Base-by-base conservation (phyloP, 768 basidiomycete genomes). In the Auricularia cornea region DNA sequence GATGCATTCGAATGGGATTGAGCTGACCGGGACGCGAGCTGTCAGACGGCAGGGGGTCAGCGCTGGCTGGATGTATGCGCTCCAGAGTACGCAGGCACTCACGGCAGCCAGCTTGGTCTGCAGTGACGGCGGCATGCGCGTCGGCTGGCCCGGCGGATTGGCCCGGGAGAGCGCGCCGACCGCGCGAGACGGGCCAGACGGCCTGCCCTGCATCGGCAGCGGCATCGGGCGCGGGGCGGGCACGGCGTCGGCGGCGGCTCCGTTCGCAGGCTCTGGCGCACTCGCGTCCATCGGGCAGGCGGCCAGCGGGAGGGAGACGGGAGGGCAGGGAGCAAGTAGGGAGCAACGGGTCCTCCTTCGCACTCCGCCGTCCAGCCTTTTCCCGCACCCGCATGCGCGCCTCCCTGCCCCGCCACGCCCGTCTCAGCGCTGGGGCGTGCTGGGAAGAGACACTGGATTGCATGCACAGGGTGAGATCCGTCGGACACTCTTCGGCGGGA, bases 51-150 rank as follows among this genome's bases (percentile, higher is more conserved):
- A 66, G 68, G 71, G 68, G 71, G 63, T 60, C 62, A 44, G 62
- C 2, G 35, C 60, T 67, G 62, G 35, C 16, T 40, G 56, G 48
- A 10, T 14, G 35, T 38, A 8, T 8, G 8, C 35, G 35, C 16
- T 14, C 10, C 2, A 8, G 26, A 5, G 41, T 23, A 52, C 51
- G 59, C n/a, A 20, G 48, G 56, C 2, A 79, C 84, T 68, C 72
- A 95, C 93, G 31, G 89, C 91, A 48, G 90, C 91, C 89, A 98
- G 90, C 79, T 94, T 97, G 66, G 91, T 92, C 72, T 94, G 94
- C 54, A 98, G 81, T 56, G 85, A 82, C 0, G 94, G 92, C 0
- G 95, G 95, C 66, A 98, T 90, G 57, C 89, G 88, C 0, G 88
- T 88, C 23, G 54, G 82, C 74, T 48, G 77, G 74, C 63, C 66